Evolutionary conservation across 2,329 filamentous ascomycete genomes (phyloP).

Genomic region (Metarhizium anisopliae): DNA sequence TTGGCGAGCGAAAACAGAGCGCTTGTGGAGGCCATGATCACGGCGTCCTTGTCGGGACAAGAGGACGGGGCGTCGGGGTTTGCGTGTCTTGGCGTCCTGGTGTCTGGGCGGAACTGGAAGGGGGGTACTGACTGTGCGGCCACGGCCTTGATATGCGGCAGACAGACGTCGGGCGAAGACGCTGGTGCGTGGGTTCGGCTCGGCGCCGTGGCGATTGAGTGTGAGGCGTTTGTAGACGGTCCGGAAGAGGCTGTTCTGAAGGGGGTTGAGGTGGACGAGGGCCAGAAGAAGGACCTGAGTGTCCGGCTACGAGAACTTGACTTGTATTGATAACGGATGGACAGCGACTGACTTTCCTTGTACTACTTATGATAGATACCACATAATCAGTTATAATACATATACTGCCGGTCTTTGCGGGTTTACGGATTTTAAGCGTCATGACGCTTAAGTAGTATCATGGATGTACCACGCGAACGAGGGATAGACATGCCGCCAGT

Average conservation of each 20-base stretch:
- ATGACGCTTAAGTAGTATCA: too few species aligned
- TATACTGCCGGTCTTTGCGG: too few species aligned
- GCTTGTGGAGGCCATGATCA: constrained; percentile 11
- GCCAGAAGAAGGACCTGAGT: constrained; percentile 15
- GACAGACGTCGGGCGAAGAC: constrained; percentile 17
- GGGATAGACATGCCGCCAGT: too few species aligned
- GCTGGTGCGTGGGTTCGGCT: constrained; percentile 21
- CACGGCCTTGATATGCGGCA: constrained; percentile 21
- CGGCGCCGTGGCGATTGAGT: constrained; percentile 19
- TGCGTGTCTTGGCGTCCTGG: constrained; percentile 13
- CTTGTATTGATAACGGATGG: constrained; percentile 18
- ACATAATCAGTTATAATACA: background rate
- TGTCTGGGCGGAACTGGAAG: constrained; percentile 23
- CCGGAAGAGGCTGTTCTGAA: constrained; percentile 17
- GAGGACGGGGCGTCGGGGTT: background rate
- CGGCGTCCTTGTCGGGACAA: constrained; percentile 8
- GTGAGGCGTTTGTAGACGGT: constrained; percentile 16
- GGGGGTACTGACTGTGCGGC: constrained; percentile 12
- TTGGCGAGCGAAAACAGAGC: constrained; percentile 14
- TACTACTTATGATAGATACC: background rate
- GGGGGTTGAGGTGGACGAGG: constrained; percentile 17
- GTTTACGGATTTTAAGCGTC: too few species aligned
- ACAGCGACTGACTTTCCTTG: background rate
- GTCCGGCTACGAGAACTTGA: constrained; percentile 24
- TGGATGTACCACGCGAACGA: too few species aligned